A percentile compares a stretch with the other conserved stretches of the same genome.
These are phyloP conservation scores for Populus trichocarpa DNA, from an alignment of 441 rosid species.

Conservation along the genomic window DNA sequence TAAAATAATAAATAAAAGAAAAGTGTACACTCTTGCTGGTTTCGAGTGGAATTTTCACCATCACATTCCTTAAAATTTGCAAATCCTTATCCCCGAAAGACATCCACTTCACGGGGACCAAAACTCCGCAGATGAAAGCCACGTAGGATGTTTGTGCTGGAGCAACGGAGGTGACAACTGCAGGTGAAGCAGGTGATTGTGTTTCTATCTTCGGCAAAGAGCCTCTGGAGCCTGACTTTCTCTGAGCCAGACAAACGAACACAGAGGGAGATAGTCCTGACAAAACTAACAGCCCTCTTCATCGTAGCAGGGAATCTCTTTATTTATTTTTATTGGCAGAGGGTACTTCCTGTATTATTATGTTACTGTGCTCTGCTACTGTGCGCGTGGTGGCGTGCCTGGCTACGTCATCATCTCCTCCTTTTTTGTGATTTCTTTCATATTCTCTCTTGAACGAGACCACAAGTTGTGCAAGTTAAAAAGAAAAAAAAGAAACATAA, in stretches of 20 bases:
- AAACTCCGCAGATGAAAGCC: background rate
- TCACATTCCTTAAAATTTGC: slow-evolving; percentile 9
- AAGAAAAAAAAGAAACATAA: too few relatives aligned
- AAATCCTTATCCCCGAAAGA: background rate
- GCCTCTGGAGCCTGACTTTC: slow-evolving; percentile 15
- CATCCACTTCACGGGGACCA: background rate
- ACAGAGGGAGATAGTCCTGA: slow-evolving; percentile 1
- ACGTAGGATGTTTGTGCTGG: background rate
- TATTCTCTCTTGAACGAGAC: background rate
- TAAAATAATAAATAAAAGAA: too few relatives aligned
- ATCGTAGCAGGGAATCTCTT: slow-evolving; percentile 2
- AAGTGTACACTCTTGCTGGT: too few relatives aligned
- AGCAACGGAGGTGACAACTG: background rate
- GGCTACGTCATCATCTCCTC: slow-evolving; percentile 34
- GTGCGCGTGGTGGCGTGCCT: slow-evolving; percentile 30
- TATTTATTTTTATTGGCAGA: background rate
- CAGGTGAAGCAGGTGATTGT: slow-evolving; percentile 13
- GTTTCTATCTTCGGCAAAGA: background rate
- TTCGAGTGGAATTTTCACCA: background rate
- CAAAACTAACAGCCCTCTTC: background rate
- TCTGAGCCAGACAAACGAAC: slow-evolving; percentile 17
- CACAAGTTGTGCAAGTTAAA: background rate
- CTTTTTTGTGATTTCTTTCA: background rate
- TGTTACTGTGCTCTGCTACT: background rate
- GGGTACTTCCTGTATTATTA: background rate